Base-by-base conservation (phyloP, 345 rosid species). In the Gossypium sturtianum region DNA sequence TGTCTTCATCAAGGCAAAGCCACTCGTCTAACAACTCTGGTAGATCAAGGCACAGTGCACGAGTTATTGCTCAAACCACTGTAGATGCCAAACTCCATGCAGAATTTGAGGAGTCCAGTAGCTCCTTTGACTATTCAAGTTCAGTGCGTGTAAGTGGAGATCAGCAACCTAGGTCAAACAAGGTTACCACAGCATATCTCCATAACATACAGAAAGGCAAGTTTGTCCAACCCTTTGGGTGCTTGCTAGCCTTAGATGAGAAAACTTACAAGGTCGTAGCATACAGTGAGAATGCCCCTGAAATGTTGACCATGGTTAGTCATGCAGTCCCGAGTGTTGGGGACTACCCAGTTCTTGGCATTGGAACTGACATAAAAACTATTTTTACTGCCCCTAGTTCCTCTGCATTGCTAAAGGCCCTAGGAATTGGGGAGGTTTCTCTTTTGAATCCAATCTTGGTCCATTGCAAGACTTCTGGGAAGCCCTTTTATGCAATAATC, bases 261-360 rank as follows among this genome's bases (percentile, higher is more conserved):
- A 94, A 92, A 82, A 90, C 91, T 53, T 86, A 87, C 75, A 89
- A 85, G 81, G 92, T 94, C 82, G 86, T 91, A 74, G 97, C 97
- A 38, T 94, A 87, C 81, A 94, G 97, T 63, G 97, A 94, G 81
- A 94, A 92, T 83, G 98, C 98, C 27, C 82, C 93, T 2, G 98
- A 94, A 72, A 81, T 90, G 86, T 81, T 94, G 85, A 92, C 97
- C 60, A 92, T 87, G 94, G 88, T 89, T 43, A 94, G 84, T 77
- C 95, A 94, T 66, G 95, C 98, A 9, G 97, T 92, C 52, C 98
- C 98, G 16, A 91, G 97, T 57, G 97, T 92, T 43, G 97, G 97
- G 29, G 98, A 94, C 12, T 81, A 86, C 72, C 92, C 93, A 2
- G 85, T 86, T 81, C 90, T 94, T 12, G 89, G 90, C 58, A 80